Percentiles rank a stretch among this genome's conserved stretches.
Evolutionary conservation across 2,329 filamentous ascomycete species (phyloP).

Genomic region (Canariomyces notabilis): DNA sequence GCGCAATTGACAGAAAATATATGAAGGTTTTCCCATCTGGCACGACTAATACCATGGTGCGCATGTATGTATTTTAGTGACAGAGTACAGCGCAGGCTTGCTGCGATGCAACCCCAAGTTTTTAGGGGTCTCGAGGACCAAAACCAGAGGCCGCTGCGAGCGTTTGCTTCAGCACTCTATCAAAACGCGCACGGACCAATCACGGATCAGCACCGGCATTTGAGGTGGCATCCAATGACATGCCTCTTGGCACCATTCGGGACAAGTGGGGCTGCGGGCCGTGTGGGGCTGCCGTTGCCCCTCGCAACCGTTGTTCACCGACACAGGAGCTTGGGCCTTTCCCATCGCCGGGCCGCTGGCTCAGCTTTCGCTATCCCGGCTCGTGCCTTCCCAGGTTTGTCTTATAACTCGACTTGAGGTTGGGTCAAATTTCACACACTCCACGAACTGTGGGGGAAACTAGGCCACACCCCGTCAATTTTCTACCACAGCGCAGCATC

Average conservation of each 20-base stretch:
- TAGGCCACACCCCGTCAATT: slow-evolving; percentile 10
- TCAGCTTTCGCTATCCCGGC: not conserved
- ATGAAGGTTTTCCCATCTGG: not conserved
- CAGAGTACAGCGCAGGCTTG: not conserved
- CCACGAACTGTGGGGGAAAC: slow-evolving; percentile 17
- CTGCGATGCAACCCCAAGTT: slow-evolving; percentile 4
- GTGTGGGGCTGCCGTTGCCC: slow-evolving; percentile 25
- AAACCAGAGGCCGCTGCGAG: not conserved
- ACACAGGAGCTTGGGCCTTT: slow-evolving; percentile 16
- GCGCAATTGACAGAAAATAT: not conserved
- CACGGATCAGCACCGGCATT: slow-evolving; percentile 7
- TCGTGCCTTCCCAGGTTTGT: not conserved
- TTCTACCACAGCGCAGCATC: slow-evolving; percentile 1
- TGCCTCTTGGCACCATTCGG: slow-evolving; percentile 8
- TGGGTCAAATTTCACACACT: too few relatives aligned
- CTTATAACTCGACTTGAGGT: too few relatives aligned
- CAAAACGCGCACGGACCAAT: slow-evolving; percentile 15
- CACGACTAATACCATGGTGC: not conserved
- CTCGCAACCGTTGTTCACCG: slow-evolving; percentile 16
- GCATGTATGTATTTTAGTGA: not conserved
- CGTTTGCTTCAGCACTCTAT: slow-evolving; percentile 5
- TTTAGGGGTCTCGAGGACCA: not conserved
- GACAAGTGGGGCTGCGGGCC: slow-evolving; percentile 11
- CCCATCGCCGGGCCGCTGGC: slow-evolving; percentile 9
- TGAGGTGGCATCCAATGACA: slow-evolving; percentile 10